phyloP scores from a whole-genome alignment of 352 stramenopile species.

The Halophytophthora batemanensis region DNA sequence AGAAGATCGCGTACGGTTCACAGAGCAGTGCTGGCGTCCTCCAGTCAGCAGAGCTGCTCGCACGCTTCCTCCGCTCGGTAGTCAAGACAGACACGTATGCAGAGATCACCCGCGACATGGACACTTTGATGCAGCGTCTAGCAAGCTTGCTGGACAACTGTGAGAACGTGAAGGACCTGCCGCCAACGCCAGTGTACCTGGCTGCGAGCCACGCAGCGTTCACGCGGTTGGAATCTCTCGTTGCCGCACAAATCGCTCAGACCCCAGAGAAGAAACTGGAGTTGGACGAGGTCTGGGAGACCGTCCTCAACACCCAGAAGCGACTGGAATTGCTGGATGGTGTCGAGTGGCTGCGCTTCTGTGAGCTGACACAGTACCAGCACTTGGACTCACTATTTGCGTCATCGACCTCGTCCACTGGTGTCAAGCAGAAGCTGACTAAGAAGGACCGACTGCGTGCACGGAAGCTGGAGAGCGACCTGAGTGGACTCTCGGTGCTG shows the following conservation, averaged over 20 bases:
- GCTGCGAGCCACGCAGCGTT: conserved; percentile 49
- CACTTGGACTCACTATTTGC: conserved; percentile 44
- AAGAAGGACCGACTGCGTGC: conserved; percentile 11
- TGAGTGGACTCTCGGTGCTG: conserved; percentile 56
- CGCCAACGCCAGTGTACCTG: conserved; percentile 42
- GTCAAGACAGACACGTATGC: conserved; percentile 45
- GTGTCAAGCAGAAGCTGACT: conserved; percentile 16
- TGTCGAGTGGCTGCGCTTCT: conserved; percentile 68
- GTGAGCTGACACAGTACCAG: conserved; percentile 61
- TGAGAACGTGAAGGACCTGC: conserved; percentile 26
- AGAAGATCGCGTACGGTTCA: conserved; percentile 41
- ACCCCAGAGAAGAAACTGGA: conserved; percentile 17
- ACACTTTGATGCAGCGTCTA: conserved; percentile 10
- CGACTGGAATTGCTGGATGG: conserved; percentile 58
- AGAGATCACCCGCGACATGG: conserved; percentile 23
- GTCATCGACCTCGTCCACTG: conserved; percentile 7
- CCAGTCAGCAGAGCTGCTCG: conserved; percentile 35
- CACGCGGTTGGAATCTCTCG: conserved; percentile 22
- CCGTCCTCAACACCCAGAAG: conserved; percentile 31
- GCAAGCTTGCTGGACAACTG: conserved; percentile 13
- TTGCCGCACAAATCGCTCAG: conserved; percentile 9
- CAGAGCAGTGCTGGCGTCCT: conserved; percentile 5
- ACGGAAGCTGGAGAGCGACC: conserved; percentile 20
- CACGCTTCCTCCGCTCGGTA: conserved; percentile 53
- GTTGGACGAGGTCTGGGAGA: conserved; percentile 34